Conservation (phyloP, 352 stramenopile species). For the Pythium aristosporum region DNA sequence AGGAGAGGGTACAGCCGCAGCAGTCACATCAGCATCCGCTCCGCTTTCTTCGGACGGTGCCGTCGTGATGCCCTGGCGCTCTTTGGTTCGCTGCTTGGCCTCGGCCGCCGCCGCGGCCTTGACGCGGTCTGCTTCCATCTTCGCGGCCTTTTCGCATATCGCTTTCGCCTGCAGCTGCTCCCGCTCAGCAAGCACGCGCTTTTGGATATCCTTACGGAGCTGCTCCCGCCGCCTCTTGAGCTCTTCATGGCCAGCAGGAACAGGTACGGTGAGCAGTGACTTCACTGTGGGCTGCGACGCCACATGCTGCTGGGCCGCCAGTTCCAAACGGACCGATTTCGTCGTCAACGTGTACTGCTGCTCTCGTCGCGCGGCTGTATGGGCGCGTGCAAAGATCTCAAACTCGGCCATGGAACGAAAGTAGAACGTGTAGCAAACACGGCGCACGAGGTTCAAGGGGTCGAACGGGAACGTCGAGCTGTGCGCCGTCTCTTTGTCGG, state of each 20-base stretch:
- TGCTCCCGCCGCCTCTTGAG: constrained; percentile 16
- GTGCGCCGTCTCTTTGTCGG: neutral
- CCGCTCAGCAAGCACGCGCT: neutral
- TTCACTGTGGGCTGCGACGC: constrained; percentile 3
- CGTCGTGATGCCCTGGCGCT: neutral
- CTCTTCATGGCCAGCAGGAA: constrained; percentile 21
- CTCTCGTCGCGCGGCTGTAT: constrained; percentile 36
- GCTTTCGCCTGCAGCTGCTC: constrained; percentile 13
- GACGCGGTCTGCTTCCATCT: constrained; percentile 12
- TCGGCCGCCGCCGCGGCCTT: constrained; percentile 7
- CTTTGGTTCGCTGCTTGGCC: constrained; percentile 19
- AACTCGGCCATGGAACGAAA: constrained; percentile 59
- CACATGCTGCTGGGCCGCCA: constrained; percentile 40
- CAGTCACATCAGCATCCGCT: neutral
- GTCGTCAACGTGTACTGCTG: constrained; percentile 49
- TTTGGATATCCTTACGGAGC: constrained; percentile 14
- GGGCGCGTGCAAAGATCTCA: constrained; percentile 43
- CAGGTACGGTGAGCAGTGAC: neutral
- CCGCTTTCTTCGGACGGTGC: neutral
- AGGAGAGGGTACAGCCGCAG: neutral
- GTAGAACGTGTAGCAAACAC: constrained; percentile 67
- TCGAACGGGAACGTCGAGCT: constrained; percentile 14
- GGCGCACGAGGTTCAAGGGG: constrained; percentile 4
- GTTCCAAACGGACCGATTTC: constrained; percentile 52
- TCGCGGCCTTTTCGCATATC: constrained; percentile 16